phyloP scores from a whole-genome alignment of 257 asterid species.

The Cordia subcordata region DNA sequence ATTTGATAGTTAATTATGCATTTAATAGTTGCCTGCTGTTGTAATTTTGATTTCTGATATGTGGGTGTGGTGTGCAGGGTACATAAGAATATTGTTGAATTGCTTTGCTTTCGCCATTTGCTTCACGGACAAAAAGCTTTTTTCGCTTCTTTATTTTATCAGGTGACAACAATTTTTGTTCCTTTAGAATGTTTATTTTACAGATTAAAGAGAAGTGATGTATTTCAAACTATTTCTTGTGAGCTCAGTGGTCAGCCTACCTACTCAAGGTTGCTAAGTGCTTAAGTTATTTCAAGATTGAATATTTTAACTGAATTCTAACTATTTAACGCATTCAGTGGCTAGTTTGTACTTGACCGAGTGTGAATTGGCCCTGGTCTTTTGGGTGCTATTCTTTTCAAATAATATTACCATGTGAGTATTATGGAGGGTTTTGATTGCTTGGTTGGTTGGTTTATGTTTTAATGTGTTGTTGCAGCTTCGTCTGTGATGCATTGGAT shows the following conservation, averaged over 20 bases:
- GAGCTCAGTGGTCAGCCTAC: no score
- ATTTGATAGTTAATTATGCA: conserved; percentile 6
- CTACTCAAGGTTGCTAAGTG: no score
- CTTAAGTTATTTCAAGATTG: not conserved
- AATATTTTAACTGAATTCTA: no score
- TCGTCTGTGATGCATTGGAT: conserved; percentile 95
- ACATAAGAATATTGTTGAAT: conserved; percentile 78
- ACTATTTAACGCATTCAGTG: no score
- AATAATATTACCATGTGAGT: no score
- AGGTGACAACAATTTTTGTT: conserved; percentile 35
- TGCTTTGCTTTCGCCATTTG: conserved; percentile 85
- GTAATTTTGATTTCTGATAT: conserved; percentile 2
- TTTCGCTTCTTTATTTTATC: conserved; percentile 75
- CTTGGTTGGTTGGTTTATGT: conserved; percentile 10
- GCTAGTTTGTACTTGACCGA: no score
- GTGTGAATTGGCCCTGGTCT: not conserved
- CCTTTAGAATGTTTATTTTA: no score
- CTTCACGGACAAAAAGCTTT: conserved; percentile 68
- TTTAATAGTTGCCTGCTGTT: not conserved
- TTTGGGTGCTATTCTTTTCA: no score
- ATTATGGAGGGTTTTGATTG: no score
- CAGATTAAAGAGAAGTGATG: no score
- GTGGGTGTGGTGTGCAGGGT: conserved; percentile 39
- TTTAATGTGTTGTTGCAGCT: conserved; percentile 40
- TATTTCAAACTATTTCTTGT: no score